Percentiles rank a stretch among this genome's conserved stretches.
Conservation (phyloP, 805 yeast species). For the Maudiozyma pseudohumilis region DNA sequence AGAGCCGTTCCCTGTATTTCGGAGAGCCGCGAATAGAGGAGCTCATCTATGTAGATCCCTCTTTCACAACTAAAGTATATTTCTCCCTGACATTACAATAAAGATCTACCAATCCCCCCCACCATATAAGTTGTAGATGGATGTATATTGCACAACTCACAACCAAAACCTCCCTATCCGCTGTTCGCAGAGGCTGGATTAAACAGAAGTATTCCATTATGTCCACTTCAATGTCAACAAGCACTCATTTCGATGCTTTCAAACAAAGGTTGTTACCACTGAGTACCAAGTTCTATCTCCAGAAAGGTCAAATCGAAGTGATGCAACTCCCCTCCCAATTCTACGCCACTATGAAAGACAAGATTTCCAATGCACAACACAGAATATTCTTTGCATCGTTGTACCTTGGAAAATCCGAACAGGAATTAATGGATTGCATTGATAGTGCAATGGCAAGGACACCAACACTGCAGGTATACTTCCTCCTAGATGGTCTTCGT, state of each 20-base stretch:
- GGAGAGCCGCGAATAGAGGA: too few species aligned
- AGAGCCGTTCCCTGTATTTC: too few species aligned
- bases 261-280: not conserved
- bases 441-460: slow-evolving; percentile 50
- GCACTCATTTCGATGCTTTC: not conserved
- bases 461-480: slow-evolving; percentile 53
- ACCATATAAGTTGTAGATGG: too few species aligned
- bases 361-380: slow-evolving; percentile 50
- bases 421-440: slow-evolving; percentile 59
- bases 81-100: too few species aligned
- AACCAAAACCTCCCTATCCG: too few species aligned
- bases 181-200: too few species aligned
- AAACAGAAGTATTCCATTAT: too few species aligned
- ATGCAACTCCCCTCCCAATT: slow-evolving; percentile 62
- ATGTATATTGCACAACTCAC: too few species aligned
- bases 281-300: slow-evolving; percentile 44
- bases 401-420: slow-evolving; percentile 75
- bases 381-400: slow-evolving; percentile 76
- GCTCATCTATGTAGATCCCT: too few species aligned
- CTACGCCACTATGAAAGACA: slow-evolving; percentile 51
- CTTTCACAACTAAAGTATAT: too few species aligned
- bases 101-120: too few species aligned
- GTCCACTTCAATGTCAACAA: not conserved
- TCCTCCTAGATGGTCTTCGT: slow-evolving; percentile 77
- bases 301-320: slow-evolving; percentile 48